phyloP scores from a whole-genome alignment of 805 yeast species.

The Cephaloascus albidus region DNA sequence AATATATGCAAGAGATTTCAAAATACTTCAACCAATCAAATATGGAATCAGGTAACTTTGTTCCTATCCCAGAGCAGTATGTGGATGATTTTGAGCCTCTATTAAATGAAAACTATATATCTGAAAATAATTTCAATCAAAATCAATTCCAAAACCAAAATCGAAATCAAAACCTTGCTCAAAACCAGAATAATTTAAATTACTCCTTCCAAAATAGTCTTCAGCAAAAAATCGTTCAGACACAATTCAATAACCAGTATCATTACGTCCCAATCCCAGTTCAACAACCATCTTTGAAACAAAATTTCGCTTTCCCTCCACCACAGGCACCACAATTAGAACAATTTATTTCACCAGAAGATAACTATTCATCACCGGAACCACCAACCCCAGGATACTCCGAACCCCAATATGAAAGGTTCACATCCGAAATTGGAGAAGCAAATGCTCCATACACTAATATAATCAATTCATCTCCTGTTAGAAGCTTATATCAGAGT shows the following conservation, averaged over 20 bases:
- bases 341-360: background rate
- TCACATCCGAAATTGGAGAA: background rate
- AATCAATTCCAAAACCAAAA: conserved; percentile 1
- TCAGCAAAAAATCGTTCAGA: background rate
- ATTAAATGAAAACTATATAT: conserved; percentile 7
- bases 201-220: background rate
- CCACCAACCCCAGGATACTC: conserved; percentile 1
- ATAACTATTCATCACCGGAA: background rate
- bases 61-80: conserved; percentile 6
- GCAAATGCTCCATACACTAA: background rate
- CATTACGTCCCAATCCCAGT: background rate
- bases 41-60: conserved; percentile 1
- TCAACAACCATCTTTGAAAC: conserved; percentile 1
- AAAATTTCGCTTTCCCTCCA: background rate
- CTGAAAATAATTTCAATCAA: conserved; percentile 4
- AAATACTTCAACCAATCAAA: background rate
- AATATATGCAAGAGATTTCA: conserved; percentile 22
- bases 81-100: conserved; percentile 27
- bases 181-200: conserved; percentile 5
- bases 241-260: background rate
- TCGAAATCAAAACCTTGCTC: background rate
- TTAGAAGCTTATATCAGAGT: background rate
- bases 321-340: background rate
- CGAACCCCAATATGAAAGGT: background rate
- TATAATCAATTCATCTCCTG: background rate